These are phyloP conservation scores for Solidago caesia DNA, from an alignment of 129 eudicot genomes.

Conservation along the genomic window DNA sequence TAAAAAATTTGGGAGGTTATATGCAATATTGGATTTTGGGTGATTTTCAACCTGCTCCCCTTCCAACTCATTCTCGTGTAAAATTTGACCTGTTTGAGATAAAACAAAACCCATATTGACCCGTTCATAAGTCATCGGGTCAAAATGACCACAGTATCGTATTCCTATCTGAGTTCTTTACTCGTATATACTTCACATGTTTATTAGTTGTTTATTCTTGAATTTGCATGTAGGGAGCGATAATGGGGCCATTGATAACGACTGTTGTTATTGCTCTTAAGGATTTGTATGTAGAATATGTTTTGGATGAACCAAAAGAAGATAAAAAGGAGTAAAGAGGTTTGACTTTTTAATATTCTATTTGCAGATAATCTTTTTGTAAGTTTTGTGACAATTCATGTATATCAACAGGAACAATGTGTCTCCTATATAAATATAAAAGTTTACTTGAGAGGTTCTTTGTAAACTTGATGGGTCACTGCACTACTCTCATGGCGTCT, in stretches of 20 bases:
- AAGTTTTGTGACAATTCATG: not conserved
- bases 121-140: not conserved
- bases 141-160: not conserved
- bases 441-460: not conserved
- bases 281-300: conserved; percentile 84
- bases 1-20: not conserved
- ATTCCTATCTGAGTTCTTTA: not conserved
- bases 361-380: conserved; percentile 10
- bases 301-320: conserved; percentile 65
- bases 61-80: not conserved
- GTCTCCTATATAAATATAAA: not conserved
- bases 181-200: not conserved
- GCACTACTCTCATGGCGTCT: too few species aligned
- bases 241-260: conserved; percentile 97
- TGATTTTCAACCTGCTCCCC: not conserved
- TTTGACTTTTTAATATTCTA: not conserved
- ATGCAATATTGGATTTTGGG: not conserved
- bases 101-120: not conserved
- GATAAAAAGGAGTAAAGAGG: conserved; percentile 36
- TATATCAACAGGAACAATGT: not conserved
- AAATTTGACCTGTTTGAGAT: not conserved
- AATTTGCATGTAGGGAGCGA: conserved; percentile 74
- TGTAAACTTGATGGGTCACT: conserved; percentile 25
- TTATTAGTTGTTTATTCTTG: conserved; percentile 11
- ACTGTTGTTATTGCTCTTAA: conserved; percentile 91